Conservation (phyloP, 805 yeast species). For the Soucietia sequanensis region DNA sequence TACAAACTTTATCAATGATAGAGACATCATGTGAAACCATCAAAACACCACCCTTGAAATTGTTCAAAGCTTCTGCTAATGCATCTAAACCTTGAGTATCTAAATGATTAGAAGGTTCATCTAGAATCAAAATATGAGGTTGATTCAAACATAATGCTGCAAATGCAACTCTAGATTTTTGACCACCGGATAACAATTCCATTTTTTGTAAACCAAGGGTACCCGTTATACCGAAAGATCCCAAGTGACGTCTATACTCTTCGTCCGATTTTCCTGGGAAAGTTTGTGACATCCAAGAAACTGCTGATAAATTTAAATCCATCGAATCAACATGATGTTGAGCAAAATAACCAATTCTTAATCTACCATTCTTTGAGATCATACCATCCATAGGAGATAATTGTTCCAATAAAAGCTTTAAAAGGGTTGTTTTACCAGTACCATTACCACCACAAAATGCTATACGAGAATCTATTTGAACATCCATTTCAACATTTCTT, state of each 20-base stretch:
- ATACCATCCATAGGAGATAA: slow-evolving; percentile 74
- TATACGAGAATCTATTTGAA: slow-evolving; percentile 90
- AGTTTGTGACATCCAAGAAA: slow-evolving; percentile 86
- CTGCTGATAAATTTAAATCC: slow-evolving; percentile 84
- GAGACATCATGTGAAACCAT: slow-evolving; percentile 98
- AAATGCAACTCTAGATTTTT: slow-evolving; percentile 96
- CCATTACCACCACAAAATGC: slow-evolving; percentile 99
- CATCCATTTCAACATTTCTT: slow-evolving; percentile 79
- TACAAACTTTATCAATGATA: slow-evolving; percentile 83
- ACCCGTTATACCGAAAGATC: slow-evolving; percentile 97
- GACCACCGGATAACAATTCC: slow-evolving; percentile 93
- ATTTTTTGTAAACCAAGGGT: slow-evolving; percentile 89
- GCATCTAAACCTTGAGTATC: slow-evolving; percentile 99
- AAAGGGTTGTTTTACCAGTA: slow-evolving; percentile 95
- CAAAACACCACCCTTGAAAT: slow-evolving; percentile 91
- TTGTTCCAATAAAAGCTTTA: slow-evolving; percentile 81
- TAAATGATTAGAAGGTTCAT: slow-evolving; percentile 98
- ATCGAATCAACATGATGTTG: slow-evolving; percentile 98
- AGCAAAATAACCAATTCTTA: slow-evolving; percentile 95
- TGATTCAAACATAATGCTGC: slow-evolving; percentile 88
- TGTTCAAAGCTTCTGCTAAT: slow-evolving; percentile 79
- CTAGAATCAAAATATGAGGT: slow-evolving; percentile 89
- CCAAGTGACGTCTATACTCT: slow-evolving; percentile 94
- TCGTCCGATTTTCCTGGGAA: slow-evolving; percentile 95
- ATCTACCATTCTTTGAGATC: slow-evolving; percentile 76